phyloP scores from a whole-genome alignment of 1,284 basidiomycete genomes.

The Trametes hirsuta region DNA sequence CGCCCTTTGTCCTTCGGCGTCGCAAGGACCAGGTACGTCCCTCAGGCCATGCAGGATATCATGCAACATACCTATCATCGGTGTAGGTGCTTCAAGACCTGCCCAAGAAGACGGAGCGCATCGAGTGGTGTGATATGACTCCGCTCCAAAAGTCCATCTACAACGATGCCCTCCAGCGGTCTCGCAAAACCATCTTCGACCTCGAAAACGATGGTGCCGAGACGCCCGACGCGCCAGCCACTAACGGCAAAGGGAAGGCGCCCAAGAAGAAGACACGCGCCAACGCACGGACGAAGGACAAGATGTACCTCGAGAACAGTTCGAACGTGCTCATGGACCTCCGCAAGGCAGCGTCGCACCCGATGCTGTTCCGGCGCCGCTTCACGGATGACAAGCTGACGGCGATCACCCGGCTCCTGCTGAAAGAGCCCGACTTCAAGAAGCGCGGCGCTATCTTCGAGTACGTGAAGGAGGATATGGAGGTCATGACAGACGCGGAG shows the following conservation, averaged over 20 bases:
- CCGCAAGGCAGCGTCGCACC: conserved; percentile 94
- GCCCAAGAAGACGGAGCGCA: conserved; percentile 89
- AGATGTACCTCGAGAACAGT: conserved; percentile 76
- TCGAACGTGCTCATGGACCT: conserved; percentile 96
- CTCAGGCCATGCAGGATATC: neutral
- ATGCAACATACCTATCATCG: neutral
- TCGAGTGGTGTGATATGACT: conserved; percentile 96
- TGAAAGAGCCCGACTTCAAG: conserved; percentile 91
- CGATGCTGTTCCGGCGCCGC: conserved; percentile 88
- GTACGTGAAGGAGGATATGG: conserved; percentile 89
- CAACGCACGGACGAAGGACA: conserved; percentile 57
- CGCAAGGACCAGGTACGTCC: conserved; percentile 84
- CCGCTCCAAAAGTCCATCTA: conserved; percentile 84
- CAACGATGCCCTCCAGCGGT: conserved; percentile 81
- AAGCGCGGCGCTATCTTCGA: conserved; percentile 79
- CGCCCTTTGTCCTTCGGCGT: conserved; percentile 94
- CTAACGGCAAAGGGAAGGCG: conserved; percentile 39
- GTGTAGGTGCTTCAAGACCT: conserved; percentile 87
- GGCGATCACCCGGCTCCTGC: conserved; percentile 77
- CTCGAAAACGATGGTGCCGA: conserved; percentile 42
- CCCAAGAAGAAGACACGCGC: conserved; percentile 52
- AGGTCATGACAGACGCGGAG: conserved; percentile 95
- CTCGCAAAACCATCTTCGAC: conserved; percentile 81
- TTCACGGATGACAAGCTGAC: conserved; percentile 82
- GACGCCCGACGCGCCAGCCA: conserved; percentile 34